Conservation (phyloP, 768 basidiomycete species). For the Aureoboletus auriporus region DNA sequence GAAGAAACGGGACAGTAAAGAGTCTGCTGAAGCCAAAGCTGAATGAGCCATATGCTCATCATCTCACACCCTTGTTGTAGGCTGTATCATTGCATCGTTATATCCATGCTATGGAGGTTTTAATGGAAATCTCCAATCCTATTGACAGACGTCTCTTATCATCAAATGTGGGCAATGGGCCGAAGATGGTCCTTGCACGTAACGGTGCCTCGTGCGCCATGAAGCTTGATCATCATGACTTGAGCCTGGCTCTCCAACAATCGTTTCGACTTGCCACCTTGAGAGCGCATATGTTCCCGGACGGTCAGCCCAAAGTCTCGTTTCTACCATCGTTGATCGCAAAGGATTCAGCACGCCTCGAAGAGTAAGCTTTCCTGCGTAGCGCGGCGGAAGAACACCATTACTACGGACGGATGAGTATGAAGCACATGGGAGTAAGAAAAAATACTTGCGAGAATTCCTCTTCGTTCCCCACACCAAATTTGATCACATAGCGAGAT, state of each 20-base stretch:
- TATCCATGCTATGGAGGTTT: constrained; percentile 13
- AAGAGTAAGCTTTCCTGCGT: constrained; percentile 64
- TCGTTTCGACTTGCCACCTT: constrained; percentile 67
- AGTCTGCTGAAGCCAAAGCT: constrained; percentile 13
- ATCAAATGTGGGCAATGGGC: constrained; percentile 32
- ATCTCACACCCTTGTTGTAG: neutral
- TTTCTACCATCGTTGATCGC: constrained; percentile 38
- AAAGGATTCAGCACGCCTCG: constrained; percentile 55
- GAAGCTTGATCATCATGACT: constrained; percentile 6
- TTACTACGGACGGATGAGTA: constrained; percentile 30
- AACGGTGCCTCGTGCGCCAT: constrained; percentile 38
- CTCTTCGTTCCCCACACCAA: constrained; percentile 30
- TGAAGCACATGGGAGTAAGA: neutral
- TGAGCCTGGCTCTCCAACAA: constrained; percentile 43
- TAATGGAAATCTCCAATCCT: constrained; percentile 3
- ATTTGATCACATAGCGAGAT: constrained; percentile 53
- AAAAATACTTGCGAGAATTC: constrained; percentile 15
- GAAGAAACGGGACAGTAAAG: constrained; percentile 31
- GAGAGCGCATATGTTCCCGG: constrained; percentile 64
- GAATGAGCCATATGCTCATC: constrained; percentile 9
- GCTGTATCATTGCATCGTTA: neutral
- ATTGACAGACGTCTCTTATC: constrained; percentile 20
- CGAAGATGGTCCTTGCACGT: constrained; percentile 34
- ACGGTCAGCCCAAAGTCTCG: constrained; percentile 55
- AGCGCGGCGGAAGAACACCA: constrained; percentile 46